Evolutionary conservation across 768 basidiomycete genomes (phyloP), one percentile per base, ranked within the genome.

Genomic region (Suillus subluteus): DNA sequence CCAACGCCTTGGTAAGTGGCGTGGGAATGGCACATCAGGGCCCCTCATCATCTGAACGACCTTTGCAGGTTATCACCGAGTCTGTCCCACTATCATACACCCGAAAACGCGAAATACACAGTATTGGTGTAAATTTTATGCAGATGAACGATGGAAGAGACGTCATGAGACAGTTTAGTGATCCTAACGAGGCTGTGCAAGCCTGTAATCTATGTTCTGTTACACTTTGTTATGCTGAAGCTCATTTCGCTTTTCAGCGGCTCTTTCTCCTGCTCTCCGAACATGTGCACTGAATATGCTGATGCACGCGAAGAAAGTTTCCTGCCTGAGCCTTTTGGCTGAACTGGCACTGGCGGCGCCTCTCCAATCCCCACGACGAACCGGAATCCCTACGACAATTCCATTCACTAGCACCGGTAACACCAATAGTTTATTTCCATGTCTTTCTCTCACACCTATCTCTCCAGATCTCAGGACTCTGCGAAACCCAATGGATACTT

Each of bases 71-170:
- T 90, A 7, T 89, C 48, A 83, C 91, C 55, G 91, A 94, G 46
- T 91, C 91, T 32, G 89, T 90, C 0, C n/a, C n/a, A n/a, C 81
- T 94, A 21, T 73, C 86, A 0, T 96, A 96, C 74, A 91, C 92
- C 9, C 87, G 84, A 50, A 82, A 87, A 50, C 85, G 95, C 37
- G 96, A 98, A 72, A 88, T 97, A 12, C 95, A 96, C 78, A 84
- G 87, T 54, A 87, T 89, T 0, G 95, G 92, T 0, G 84, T 96
- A 35, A 83, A 94, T 2, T 79, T 96, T 44, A 72, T 95, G 62
- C 93, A 96, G 76, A 94, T 97, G 92, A 76, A 96, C 15, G 78
- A 89, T n/a, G 96, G 96, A 0, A 78, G 88, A 62, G 86, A 92
- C 68, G 89, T 92, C 11, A 84, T 83, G 64, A 81, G 72, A 37